Evolutionary conservation across 2,329 filamentous ascomycete species (phyloP), one percentile per base, ranked within the genome.

Genomic region (Colletotrichum somersetense): DNA sequence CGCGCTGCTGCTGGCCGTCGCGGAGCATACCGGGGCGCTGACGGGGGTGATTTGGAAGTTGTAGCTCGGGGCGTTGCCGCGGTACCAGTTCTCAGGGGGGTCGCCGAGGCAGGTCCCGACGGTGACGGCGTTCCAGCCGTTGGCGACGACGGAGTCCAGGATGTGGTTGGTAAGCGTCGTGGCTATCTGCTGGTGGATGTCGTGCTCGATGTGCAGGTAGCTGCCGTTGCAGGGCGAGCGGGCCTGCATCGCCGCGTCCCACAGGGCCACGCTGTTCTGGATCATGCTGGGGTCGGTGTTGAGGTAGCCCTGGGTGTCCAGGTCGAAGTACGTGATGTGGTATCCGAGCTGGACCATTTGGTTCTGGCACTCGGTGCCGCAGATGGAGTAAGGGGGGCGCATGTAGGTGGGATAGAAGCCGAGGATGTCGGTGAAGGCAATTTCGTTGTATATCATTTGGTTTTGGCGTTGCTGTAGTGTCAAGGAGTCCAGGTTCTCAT

Each of bases 321-420:
- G 72, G 66, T 78, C 75, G 62, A 40, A 62, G 56, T 33, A 62
- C 30, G 57, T 66, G 62, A 67, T 58, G 50, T 66, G 67, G 33
- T 73, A 73, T 4, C 68, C 72, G 1, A 73, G 68, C 0, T 72
- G 35, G 1, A 35, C n/a, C 67, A 73, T 67, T 66, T 64, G 56
- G 10, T 48, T n/a, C 69, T 67, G 38, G 42, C 67, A 58, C 30
- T 75, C 75, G 74, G 78, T 76, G 4, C 58, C 65, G 53, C 69
- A 72, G 26, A 68, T 68, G 42, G 68, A 72, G 12, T 62, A 72
- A 7, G 72, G 72, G 5, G 72, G 72, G 3, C 84, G 79, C 83
- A 85, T 84, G 75, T 86, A 86, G 2, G 84, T 83, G 0, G 85
- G 85, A 59, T 85, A 82, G 61, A 83, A 78, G 12, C 85, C 84